phyloP scores from a whole-genome alignment of 805 yeast genomes.

The Saccharomycopsis malanga region DNA sequence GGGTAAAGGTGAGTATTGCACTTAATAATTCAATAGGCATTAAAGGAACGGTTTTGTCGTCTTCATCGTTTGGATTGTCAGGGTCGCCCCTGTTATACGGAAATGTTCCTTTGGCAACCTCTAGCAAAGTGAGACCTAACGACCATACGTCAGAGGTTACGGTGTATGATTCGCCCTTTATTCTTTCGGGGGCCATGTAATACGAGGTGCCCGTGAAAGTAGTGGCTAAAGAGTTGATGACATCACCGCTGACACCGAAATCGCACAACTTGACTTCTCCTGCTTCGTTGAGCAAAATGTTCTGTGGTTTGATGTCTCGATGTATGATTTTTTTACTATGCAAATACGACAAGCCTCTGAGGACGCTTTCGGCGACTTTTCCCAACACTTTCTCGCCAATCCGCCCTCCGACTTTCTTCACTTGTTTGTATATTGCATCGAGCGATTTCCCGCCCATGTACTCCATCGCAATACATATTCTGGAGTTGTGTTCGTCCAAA shows the following conservation, averaged over 20 bases:
- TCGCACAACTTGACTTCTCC: constrained; percentile 94
- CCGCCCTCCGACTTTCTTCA: constrained; percentile 68
- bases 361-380: constrained; percentile 78
- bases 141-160: constrained; percentile 98
- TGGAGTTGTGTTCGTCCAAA: constrained; percentile 63
- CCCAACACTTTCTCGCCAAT: constrained; percentile 92
- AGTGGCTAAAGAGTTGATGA: constrained; percentile 89
- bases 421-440: constrained; percentile 82
- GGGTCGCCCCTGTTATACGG: constrained; percentile 48
- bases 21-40: constrained; percentile 82
- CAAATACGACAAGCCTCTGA: constrained; percentile 77
- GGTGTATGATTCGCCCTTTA: constrained; percentile 90
- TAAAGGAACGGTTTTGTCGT: constrained; percentile 39
- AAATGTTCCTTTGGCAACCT: constrained; percentile 87
- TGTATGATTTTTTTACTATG: constrained; percentile 87
- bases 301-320: constrained; percentile 94
- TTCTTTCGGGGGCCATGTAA: constrained; percentile 98
- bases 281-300: constrained; percentile 62
- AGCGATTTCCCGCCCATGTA: constrained; percentile 90
- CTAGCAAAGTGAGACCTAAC: constrained; percentile 81
- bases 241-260: constrained; percentile 97
- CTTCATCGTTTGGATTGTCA: constrained; percentile 32
- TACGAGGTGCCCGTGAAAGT: constrained; percentile 97
- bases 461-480: constrained; percentile 94
- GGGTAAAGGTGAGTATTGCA: constrained; percentile 75